Evolutionary conservation across 495 filamentous ascomycete genomes (phyloP).

Genomic region (Apiosordaria backusii): DNA sequence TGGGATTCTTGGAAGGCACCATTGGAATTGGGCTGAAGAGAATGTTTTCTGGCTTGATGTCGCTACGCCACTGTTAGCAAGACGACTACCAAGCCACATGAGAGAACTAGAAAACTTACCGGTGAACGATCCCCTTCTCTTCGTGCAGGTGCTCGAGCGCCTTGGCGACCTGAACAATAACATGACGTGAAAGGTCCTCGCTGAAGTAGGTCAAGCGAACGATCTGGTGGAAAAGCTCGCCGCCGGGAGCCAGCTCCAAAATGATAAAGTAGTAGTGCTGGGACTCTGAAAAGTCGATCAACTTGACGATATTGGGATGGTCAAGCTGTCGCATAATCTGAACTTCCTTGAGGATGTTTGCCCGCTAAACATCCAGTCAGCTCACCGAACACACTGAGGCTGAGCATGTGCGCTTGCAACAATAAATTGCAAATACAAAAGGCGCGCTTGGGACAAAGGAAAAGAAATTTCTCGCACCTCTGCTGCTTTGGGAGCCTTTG

Average conservation of each 20-base stretch:
- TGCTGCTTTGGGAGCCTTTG: slow-evolving; percentile 83
- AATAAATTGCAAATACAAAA: neutral
- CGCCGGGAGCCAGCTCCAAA: slow-evolving; percentile 89
- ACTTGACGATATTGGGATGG: slow-evolving; percentile 90
- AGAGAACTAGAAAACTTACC: slow-evolving; percentile 54
- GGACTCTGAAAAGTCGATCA: slow-evolving; percentile 91
- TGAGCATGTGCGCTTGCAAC: neutral
- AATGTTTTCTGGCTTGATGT: slow-evolving; percentile 98
- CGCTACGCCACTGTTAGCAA: slow-evolving; percentile 50
- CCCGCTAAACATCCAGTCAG: slow-evolving; percentile 56
- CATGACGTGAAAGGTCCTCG: slow-evolving; percentile 89
- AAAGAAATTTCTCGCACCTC: slow-evolving; percentile 77
- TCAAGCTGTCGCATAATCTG: slow-evolving; percentile 97
- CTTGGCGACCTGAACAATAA: slow-evolving; percentile 89
- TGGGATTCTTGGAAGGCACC: slow-evolving; percentile 73
- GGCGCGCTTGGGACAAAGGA: slow-evolving; percentile 25
- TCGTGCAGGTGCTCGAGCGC: slow-evolving; percentile 94
- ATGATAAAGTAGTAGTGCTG: slow-evolving; percentile 96
- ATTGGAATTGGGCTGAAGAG: slow-evolving; percentile 85
- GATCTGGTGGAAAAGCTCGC: slow-evolving; percentile 97
- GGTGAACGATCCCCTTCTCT: slow-evolving; percentile 90
- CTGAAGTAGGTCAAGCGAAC: slow-evolving; percentile 98
- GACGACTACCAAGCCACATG: neutral
- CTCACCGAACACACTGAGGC: neutral
- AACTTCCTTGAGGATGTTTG: slow-evolving; percentile 97